Base-by-base conservation (phyloP, 2,329 filamentous ascomycete genomes). In the Xylariomycetidae sp. region DNA sequence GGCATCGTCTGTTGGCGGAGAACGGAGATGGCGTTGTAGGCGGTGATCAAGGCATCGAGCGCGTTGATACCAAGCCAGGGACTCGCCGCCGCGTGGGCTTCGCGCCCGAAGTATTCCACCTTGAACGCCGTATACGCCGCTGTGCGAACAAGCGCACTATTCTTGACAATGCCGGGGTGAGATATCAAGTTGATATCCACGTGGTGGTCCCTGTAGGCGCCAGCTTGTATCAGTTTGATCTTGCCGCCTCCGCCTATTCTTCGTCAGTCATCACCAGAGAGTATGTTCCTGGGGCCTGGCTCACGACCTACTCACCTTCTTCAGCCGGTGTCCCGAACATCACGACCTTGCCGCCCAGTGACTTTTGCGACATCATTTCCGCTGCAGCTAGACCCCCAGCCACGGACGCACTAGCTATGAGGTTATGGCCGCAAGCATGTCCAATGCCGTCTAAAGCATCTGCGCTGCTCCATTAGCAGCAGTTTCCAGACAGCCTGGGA, bases 21-120 rank as follows among this genome's bases (percentile, higher is more conserved):
- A 0, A 72, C 59, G 0, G 68, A 65, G 4, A 79, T 50, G 26
- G 58, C 59, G 32, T 64, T 66, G 42, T 71, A 71, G 0, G 61
- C 65, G 0, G 62, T 58, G 3, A 78, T 58, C 15, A 75, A 47
- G 0, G 73, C 74, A 43, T 79, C 75, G 0, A 78, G 62, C 0
- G 75, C 74, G 46, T 79, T 79, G 43, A 72, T 62, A 0, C 75
- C 75, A 5, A 72, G 60, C 73, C 73, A 78, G 0, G 74, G 75
- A n/a, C 60, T 67, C 3, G 67, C 66, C 1, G 68, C 73, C 0
- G 73, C 74, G 42, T 79, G 74, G 0, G 75, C 72, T 35, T 67
- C 68, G 31, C 63, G 64, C 1, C 75, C 76, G 1, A 64, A 62
- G 40, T 73, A 78, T 12, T 68, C 66, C 1, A 69, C 70, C 14